Evolutionary conservation across 352 stramenopile species (phyloP), one percentile per base, ranked within the genome.

Genomic region (Pythium pyrilobum): DNA sequence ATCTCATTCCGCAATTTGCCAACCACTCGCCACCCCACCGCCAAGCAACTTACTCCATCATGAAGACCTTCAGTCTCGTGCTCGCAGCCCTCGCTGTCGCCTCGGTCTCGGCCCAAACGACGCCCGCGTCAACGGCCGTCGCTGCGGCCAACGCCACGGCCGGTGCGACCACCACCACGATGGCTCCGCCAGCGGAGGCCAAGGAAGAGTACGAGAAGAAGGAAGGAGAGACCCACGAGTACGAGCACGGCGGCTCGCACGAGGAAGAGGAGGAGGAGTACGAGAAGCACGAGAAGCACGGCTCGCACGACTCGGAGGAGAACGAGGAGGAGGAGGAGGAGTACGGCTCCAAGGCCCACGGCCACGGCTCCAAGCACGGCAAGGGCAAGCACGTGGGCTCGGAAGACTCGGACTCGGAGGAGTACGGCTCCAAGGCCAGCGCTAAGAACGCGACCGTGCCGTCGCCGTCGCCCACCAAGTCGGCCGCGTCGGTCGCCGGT

Each of bases 51-150:
- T 25, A 20, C 13, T 29, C 23, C 49, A 48, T 4, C 34, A 70
- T 70, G 62, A 70, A 64, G 45, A 47, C 27, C 31, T 64, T 60
- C 39, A 55, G 32, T 12, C 32, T 67, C 29, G 23, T 58, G 10
- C 45, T 66, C 24, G 52, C 39, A 6, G 38, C 47, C 9, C 28
- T 48, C 23, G 45, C 61, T 2, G 20, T 69, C 34, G 61, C 56
- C 39, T 31, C 39, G 13, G 49, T 41, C 27, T 33, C 53, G 13
- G 53, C 53, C 12, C 53, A 61, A 37, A 45, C 51, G 8, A 24
- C 39, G 24, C 18, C 42, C 18, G 27, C 38, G 15, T 29, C 42
- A n/a, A 37, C 52, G 3, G 32, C 49, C 16, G 37, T 48, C 29
- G 43, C 52, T 8, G 33, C 48, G 25, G 16, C 52, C 32, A 47